phyloP scores from a whole-genome alignment of 441 rosid genomes.

The Gossypium schwendimanii region DNA sequence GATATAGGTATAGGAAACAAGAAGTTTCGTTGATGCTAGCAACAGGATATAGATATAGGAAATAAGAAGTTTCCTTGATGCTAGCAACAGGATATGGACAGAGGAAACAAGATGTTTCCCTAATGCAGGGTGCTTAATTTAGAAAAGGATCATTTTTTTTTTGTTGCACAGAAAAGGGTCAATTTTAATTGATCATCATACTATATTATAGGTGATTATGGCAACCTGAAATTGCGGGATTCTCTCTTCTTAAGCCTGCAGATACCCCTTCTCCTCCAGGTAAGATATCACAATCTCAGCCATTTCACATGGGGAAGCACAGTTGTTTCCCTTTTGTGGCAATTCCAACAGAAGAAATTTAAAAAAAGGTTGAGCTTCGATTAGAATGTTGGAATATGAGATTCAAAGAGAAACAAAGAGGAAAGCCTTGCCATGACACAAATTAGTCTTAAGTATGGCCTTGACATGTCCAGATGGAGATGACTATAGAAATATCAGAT shows the following conservation, averaged over 20 bases:
- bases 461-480: not conserved
- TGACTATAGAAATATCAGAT: not conserved
- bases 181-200: not conserved
- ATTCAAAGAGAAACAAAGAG: not conserved
- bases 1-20: slow-evolving; percentile 19
- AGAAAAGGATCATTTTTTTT: not conserved
- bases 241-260: slow-evolving; percentile 31
- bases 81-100: not conserved
- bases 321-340: slow-evolving; percentile 24
- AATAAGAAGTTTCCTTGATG: slow-evolving; percentile 10
- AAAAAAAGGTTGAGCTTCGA: not conserved
- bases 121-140: not conserved
- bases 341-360: slow-evolving; percentile 42
- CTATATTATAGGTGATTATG: not conserved
- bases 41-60: not conserved
- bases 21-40: not conserved
- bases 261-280: slow-evolving; percentile 61
- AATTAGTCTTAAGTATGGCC: not conserved
- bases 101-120: slow-evolving; percentile 10
- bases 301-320: slow-evolving; percentile 51
- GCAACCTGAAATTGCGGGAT: slow-evolving; percentile 2
- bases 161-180: not conserved
- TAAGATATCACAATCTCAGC: slow-evolving; percentile 56
- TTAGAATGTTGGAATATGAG: not conserved
- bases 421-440: not conserved